Base-by-base conservation (phyloP, 768 basidiomycete genomes). In the Leucocoprinus sp. region DNA sequence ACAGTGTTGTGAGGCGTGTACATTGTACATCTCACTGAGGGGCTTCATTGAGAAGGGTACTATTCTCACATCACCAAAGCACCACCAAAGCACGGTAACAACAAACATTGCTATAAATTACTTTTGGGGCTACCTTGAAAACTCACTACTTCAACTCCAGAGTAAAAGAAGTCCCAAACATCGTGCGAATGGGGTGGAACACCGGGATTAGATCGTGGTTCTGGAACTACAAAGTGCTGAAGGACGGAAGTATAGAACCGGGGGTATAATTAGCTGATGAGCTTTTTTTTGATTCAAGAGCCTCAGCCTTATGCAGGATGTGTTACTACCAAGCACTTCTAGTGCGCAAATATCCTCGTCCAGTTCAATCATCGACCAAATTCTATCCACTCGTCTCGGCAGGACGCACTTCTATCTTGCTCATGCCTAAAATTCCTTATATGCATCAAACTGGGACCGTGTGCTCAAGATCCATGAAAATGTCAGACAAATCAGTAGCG, bases 51-150 rank as follows among this genome's bases (percentile, higher is more conserved):
- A n/a, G n/a, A n/a, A n/a, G n/a, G n/a, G n/a, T n/a, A n/a, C n/a
- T n/a, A n/a, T n/a, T n/a, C n/a, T n/a, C n/a, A n/a, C n/a, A n/a
- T n/a, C n/a, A n/a, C n/a, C n/a, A n/a, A n/a, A n/a, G n/a, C n/a
- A 26, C 50, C 26, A 50, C 51, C 26, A 52, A 52, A 33, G 49
- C 37, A 3, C 37, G 38, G 17, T 43, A 49, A 18, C 29, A 44
- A 11, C 49, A 52, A 14, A 50, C 51, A 15, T 43, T 52, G 14
- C 28, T 52, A 21, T 34, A 46, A 38, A 50, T 43, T 2, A 33
- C 37, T 12, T 36, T 44, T 31, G 50, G 50, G 28, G 36, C 37
- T 3, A 45, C 51, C 3, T 41, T 52, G 51, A 12, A 43, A 27
- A 42, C 48, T 18, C 34, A 12, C 26, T 40, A 5, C 22, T 44